These are phyloP conservation scores for Cyberlindnera maclurae DNA, from an alignment of 805 yeast genomes.

Conservation along the genomic window DNA sequence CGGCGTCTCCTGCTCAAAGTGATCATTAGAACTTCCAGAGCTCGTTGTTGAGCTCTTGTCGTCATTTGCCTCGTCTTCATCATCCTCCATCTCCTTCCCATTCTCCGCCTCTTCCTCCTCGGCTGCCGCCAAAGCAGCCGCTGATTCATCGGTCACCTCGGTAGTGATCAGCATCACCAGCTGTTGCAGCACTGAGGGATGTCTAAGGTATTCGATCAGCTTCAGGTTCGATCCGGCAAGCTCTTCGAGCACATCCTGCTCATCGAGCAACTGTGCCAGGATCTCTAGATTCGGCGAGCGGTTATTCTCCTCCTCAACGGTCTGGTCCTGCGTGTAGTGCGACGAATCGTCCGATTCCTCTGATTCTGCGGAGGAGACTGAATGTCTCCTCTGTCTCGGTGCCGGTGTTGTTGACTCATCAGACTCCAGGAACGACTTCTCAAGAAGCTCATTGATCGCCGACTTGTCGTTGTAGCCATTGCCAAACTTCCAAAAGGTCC, in stretches of 20 bases:
- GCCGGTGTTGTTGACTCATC: slow-evolving; percentile 30
- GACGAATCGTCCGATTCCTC: slow-evolving; percentile 13
- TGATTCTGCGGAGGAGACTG: slow-evolving; percentile 12
- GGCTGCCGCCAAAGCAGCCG: background rate
- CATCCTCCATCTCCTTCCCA: slow-evolving; percentile 12
- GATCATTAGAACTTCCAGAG: slow-evolving; percentile 24
- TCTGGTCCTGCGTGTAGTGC: slow-evolving; percentile 18
- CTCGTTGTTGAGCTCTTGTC: slow-evolving; percentile 23
- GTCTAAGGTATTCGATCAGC: slow-evolving; percentile 70
- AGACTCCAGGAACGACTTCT: slow-evolving; percentile 34
- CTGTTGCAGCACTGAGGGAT: slow-evolving; percentile 63
- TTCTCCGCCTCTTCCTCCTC: background rate
- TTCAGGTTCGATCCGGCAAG: slow-evolving; percentile 65
- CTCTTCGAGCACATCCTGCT: slow-evolving; percentile 68
- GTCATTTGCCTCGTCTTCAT: slow-evolving; percentile 16
- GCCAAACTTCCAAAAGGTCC: slow-evolving; percentile 55
- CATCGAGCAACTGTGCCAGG: slow-evolving; percentile 60
- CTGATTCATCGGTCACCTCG: slow-evolving; percentile 7
- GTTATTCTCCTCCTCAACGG: slow-evolving; percentile 28
- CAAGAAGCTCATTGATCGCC: slow-evolving; percentile 42
- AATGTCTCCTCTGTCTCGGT: slow-evolving; percentile 14
- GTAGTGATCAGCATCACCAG: slow-evolving; percentile 59
- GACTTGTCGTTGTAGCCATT: slow-evolving; percentile 51
- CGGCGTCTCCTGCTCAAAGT: slow-evolving; percentile 28
- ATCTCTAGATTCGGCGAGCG: slow-evolving; percentile 35